Evolutionary conservation across 2,329 filamentous ascomycete species (phyloP), one percentile per base, ranked within the genome.

Genomic region (Calonectria pseudoreteaudii): DNA sequence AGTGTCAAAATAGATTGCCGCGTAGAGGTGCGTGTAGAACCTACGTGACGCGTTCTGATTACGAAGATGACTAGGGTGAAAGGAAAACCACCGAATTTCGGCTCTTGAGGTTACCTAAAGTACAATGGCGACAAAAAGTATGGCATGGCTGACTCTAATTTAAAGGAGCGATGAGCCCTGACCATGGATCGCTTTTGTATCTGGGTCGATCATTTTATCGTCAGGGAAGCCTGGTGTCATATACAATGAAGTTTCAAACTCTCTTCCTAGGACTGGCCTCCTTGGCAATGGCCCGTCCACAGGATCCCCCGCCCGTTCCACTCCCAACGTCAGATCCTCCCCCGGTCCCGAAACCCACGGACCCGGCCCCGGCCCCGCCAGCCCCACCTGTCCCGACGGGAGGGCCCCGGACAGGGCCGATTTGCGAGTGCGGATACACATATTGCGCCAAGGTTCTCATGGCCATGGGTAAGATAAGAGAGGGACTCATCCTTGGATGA

Each of bases 361-460:
- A 75, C 47, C 73, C 76, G 23, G 69, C 69, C 36, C 77, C 76
- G 23, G 70, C 69, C 36, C 77, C 76, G 53, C 74, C 77, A 34
- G 69, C 76, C 31, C 71, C 78, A 28, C 75, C 79, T 7, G 71
- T 75, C 11, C 77, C 78, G 41, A 77, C 78, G 2, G 78, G 70
- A 11, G 71, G 67, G 6, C 80, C 80, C 31, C 72, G 78, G 11
- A 83, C 80, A 4, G 84, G 81, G 2, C 76, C 85, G 20, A 82
- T 83, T 67, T 86, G 85, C 75, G 82, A 86, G 72, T 86, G 85
- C 73, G 85, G 85, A 69, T 86, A 86, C 68, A 86, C 85, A 4
- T 86, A 86, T 71, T 86, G 85, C 72, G 84, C 84, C 13, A 80
- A 82, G 2, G 85, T 86, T 16, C 79, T 86, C 26, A 81, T 83